These are phyloP conservation scores for Rhododendron molle DNA, from an alignment of 148 eudicot species.

Conservation along the genomic window DNA sequence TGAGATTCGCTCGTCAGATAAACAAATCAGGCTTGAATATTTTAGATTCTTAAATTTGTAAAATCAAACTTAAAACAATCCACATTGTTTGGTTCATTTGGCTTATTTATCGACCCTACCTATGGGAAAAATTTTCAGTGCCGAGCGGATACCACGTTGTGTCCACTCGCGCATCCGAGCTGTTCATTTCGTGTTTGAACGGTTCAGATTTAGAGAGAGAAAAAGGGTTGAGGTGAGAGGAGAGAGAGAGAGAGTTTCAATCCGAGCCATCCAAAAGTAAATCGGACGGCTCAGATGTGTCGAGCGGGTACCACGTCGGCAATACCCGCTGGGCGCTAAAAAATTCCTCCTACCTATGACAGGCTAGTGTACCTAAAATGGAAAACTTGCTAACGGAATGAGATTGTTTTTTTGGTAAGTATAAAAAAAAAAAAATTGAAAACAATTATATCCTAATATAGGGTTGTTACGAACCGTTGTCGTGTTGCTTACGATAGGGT, in stretches of 20 bases:
- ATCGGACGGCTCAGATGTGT: too few relatives aligned
- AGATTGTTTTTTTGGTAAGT: background rate
- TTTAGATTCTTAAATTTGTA: background rate
- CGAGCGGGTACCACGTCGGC: too few relatives aligned
- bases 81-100: background rate
- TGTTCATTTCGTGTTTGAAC: too few relatives aligned
- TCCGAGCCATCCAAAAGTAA: too few relatives aligned
- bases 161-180: too few relatives aligned
- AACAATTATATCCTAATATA: background rate
- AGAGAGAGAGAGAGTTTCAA: too few relatives aligned
- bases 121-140: too few relatives aligned
- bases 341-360: too few relatives aligned
- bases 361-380: background rate
- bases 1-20: background rate
- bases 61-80: background rate
- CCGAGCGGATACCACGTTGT: too few relatives aligned
- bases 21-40: background rate
- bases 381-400: background rate
- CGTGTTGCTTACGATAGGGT: background rate
- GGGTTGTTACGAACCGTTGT: background rate
- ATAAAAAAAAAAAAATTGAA: background rate
- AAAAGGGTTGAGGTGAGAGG: too few relatives aligned
- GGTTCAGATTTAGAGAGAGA: too few relatives aligned
- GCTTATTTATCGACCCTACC: background rate
- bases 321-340: too few relatives aligned